A percentile compares a stretch with the other conserved stretches of the same genome.
phyloP scores from a whole-genome alignment of 148 eudicot species.

The Fallopia convolvulus region DNA sequence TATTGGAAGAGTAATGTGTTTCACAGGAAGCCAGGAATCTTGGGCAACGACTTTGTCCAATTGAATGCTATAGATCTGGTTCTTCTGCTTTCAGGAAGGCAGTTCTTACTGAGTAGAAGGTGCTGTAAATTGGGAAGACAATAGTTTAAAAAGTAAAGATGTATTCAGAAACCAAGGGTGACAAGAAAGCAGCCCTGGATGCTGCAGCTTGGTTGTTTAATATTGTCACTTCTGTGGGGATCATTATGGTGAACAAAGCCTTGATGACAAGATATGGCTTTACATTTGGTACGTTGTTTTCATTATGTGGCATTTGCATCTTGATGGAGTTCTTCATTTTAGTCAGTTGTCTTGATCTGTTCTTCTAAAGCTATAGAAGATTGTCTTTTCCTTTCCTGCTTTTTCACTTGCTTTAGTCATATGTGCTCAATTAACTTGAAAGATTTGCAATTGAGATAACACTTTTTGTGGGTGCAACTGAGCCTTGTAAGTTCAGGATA shows the following conservation, averaged over 20 bases:
- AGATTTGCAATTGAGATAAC: neutral
- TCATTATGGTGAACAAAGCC: slow-evolving; percentile 24
- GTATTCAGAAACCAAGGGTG: slow-evolving; percentile 16
- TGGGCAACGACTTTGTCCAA: neutral
- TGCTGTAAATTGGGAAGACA: neutral
- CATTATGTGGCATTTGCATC: neutral
- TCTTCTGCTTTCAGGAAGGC: neutral
- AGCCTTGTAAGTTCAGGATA: neutral
- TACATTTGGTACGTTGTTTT: slow-evolving; percentile 16
- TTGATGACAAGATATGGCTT: slow-evolving; percentile 23
- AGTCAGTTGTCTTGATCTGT: neutral
- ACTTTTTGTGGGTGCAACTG: neutral
- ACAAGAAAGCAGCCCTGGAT: slow-evolving; percentile 15
- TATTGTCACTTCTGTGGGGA: slow-evolving; percentile 22
- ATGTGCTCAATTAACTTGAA: neutral
- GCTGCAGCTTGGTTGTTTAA: slow-evolving; percentile 20
- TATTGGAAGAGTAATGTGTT: neutral
- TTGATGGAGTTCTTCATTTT: neutral
- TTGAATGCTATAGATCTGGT: neutral
- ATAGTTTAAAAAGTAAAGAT: neutral
- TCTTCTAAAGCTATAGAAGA: neutral
- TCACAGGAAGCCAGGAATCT: slow-evolving; percentile 10
- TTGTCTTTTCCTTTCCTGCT: neutral
- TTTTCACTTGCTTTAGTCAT: neutral
- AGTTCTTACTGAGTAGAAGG: neutral